Percentiles rank a stretch among this genome's conserved stretches.
phyloP scores from a whole-genome alignment of 176 grass and related monocot species.

The Puya raimondii region DNA sequence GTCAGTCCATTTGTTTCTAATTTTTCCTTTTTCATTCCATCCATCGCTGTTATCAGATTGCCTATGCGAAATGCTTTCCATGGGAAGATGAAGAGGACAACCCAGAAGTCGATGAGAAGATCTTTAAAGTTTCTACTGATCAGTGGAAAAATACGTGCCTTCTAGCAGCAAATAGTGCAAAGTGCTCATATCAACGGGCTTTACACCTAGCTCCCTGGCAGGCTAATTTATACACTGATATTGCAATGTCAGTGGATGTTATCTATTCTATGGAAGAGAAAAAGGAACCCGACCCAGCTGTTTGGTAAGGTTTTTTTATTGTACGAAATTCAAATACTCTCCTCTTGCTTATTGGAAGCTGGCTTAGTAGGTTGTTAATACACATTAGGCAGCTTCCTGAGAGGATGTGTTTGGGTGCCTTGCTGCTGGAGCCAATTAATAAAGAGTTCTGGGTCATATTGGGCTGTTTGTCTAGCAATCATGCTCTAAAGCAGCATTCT shows the following conservation, averaged over 20 bases:
- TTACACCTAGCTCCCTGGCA: conserved; percentile 70
- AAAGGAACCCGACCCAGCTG: conserved; percentile 18
- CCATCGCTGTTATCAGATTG: conserved; percentile 34
- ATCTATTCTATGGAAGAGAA: conserved; percentile 49
- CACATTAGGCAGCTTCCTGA: conserved; percentile 66
- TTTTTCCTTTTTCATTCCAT: background rate
- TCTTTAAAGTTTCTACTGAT: conserved; percentile 46
- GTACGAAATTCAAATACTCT: conserved; percentile 3
- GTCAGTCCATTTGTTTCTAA: background rate
- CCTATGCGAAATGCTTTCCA: conserved; percentile 79
- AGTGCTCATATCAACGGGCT: conserved; percentile 66
- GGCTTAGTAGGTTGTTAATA: conserved; percentile 20
- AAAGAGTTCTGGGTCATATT: conserved; percentile 91
- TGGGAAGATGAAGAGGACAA: conserved; percentile 42
- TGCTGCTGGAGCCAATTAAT: conserved; percentile 66
- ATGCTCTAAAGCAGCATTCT: conserved; percentile 88
- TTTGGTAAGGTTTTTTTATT: conserved; percentile 49
- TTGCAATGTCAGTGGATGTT: conserved; percentile 59
- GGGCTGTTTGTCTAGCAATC: conserved; percentile 54
- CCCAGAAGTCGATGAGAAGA: conserved; percentile 30
- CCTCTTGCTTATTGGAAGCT: conserved; percentile 6
- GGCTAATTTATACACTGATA: conserved; percentile 88
- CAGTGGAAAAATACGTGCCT: conserved; percentile 62
- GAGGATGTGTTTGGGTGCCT: conserved; percentile 76
- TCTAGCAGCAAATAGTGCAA: conserved; percentile 54